Conservation (phyloP, 2,329 filamentous ascomycete species). For the Leptoxyphium fumago region DNA sequence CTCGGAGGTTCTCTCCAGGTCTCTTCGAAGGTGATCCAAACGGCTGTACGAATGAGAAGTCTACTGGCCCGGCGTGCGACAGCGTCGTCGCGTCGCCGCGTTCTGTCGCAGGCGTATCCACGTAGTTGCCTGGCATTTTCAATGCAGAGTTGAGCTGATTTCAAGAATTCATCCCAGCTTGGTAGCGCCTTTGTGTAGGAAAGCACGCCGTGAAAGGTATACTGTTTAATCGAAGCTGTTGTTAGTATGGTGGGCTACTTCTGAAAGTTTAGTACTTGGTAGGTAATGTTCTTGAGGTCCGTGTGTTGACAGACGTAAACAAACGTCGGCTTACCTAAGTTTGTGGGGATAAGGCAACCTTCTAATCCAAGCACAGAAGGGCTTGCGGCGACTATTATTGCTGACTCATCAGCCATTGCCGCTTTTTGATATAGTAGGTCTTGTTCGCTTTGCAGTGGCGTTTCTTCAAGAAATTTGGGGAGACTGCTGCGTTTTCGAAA, state of each 20-base stretch:
- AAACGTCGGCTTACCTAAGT: not conserved
- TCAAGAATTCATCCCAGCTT: not conserved
- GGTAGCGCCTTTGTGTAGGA: not conserved
- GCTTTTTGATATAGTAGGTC: too few species aligned
- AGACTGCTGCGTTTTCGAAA: too few species aligned
- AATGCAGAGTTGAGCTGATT: not conserved
- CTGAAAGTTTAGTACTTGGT: too few species aligned
- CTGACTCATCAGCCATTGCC: not conserved
- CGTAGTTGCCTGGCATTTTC: conserved; percentile 33
- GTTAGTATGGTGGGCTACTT: too few species aligned
- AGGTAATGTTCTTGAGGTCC: not conserved
- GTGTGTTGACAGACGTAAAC: not conserved
- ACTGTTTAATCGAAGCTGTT: too few species aligned
- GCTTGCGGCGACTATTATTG: not conserved
- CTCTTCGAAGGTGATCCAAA: conserved; percentile 69
- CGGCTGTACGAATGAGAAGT: conserved; percentile 75
- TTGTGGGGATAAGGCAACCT: not conserved
- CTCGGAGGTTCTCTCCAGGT: conserved; percentile 51
- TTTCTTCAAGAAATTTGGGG: too few species aligned
- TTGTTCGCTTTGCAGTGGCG: too few species aligned
- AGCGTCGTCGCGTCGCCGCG: conserved; percentile 73
- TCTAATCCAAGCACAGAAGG: too few species aligned
- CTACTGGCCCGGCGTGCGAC: conserved; percentile 52
- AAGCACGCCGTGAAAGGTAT: not conserved
- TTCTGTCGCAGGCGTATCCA: conserved; percentile 80